Evolutionary conservation across 1,284 basidiomycete species (phyloP), one percentile per base, ranked within the genome.

Genomic region (Pisolithus thermaeus): DNA sequence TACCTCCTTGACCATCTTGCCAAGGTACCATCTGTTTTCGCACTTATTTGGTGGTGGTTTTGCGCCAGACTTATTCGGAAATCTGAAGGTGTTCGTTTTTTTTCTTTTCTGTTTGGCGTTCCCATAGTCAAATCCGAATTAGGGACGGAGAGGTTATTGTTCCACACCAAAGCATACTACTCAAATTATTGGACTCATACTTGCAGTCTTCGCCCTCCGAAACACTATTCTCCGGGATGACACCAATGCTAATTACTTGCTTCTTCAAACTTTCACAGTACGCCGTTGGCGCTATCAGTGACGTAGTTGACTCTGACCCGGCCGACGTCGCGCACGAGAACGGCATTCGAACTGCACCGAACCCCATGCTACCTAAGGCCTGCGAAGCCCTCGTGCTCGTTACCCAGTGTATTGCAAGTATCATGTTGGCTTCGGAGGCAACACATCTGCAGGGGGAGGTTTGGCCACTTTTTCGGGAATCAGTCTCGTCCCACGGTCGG

Each of bases 131-230:
- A 43, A 49, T 43, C 48, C 46, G 43, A 46, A 45, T 37, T 63
- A 91, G 89, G 55, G 58, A 72, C 25, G 80, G 77, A 45, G 90
- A 92, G 67, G 73, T 83, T n/a, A 78, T 92, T 39, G 81, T 87
- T 3, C 89, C 90, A 1, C 83, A 87, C 58, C 92, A 94, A 67
- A 91, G 83, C 1, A 87, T 81, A 11, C 70, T 94, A n/a, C 77
- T 95, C 51, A 94, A 93, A 68, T 73, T 94, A 6, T 70, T 93
- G 16, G 92, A 95, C 65, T 87, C 90, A 2, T 84, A 87, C 61
- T 71, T 92, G 49, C 83, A 88, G 58, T 74, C 79, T 9, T 53
- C 63, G 18, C 61, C 60, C 44, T 50, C 58, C 49, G 46, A 56
- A 36, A 50, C 63, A 37, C 67, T 65, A 44, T 72, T 78, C 43